Conservation (phyloP, 768 basidiomycete genomes). For the Kwoniella sp. region DNA sequence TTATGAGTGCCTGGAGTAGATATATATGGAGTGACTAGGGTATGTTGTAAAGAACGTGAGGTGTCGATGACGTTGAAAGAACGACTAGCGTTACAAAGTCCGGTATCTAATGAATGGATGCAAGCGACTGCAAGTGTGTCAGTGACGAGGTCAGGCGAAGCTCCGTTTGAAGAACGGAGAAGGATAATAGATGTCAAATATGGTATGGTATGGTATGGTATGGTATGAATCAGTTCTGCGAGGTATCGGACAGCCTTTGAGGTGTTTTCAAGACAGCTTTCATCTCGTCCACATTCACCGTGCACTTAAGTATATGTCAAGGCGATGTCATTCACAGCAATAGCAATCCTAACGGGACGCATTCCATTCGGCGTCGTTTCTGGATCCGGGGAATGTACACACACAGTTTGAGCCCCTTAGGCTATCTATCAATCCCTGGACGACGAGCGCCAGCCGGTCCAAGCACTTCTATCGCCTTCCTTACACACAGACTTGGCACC, state of each 20-base stretch:
- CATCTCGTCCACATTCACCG: background rate
- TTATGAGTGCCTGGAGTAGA: background rate
- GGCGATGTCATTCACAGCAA: too few species aligned
- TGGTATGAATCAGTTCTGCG: background rate
- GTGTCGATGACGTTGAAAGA: background rate
- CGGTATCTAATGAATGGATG: background rate
- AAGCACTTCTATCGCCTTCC: background rate
- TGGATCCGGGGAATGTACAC: background rate
- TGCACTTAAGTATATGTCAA: background rate
- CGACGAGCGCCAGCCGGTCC: background rate
- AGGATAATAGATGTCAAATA: background rate
- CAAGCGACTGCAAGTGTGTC: background rate
- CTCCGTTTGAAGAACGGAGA: background rate
- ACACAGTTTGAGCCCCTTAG: constrained; percentile 7
- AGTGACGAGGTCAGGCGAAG: background rate
- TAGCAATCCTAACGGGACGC: background rate
- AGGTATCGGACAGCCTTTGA: background rate
- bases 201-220: too few species aligned
- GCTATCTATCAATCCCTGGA: too few species aligned
- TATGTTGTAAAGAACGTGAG: background rate
- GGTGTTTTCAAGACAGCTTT: background rate
- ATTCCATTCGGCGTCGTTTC: background rate
- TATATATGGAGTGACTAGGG: background rate
- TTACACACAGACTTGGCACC: background rate
- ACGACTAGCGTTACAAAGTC: background rate